Evolutionary conservation across 805 yeast genomes (phyloP), one percentile per base, ranked within the genome.

Genomic region (Metschnikowia dekortorum): DNA sequence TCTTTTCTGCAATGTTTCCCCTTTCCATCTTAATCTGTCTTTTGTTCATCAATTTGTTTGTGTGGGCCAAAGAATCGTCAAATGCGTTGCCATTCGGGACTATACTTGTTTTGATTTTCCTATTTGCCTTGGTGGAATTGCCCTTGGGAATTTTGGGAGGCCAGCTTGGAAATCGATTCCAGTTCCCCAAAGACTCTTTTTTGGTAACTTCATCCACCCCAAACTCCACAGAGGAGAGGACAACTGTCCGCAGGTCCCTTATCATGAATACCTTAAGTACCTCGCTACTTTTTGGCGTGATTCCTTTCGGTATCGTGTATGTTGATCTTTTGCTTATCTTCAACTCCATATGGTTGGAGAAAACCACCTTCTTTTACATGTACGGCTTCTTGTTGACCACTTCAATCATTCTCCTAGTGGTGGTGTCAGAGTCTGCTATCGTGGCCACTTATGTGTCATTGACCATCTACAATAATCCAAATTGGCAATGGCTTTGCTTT

Each of bases 401-500:
- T 4, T 74, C 83, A 32, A 52, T 81, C 5, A 68, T 88, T 40
- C 71, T 87, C 34, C 67, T 81, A 40, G 71, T 86, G 34, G 82
- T 87, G 11, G 82, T 87, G 18, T 70, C 81, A 37, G 96, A 89
- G 65, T 80, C 86, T 47, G 81, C 91, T 8, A 75, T 89, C 26
- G 80, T 89, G 39, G 82, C 86, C 6, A 76, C 85, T 8, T 89
- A 85, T 61, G 62, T 85, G 39, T 76, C 85, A 40, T 72, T 89
- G 59, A 64, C 73, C 1, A 73, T 75, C 22, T 70, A 79, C 56
- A 80, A 78, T 46, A 78, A 80, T 61, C 79, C 80, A 45, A 70
- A 76, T 56, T 90, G 96, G 96, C 88, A 87, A 62, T 89, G 96
- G 96, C 75, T 84, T 56, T 74, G 89, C 10, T 89, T 88, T 65